A percentile compares a stretch with the other conserved stretches of the same genome.
Evolutionary conservation across 106 monocot genomes (phyloP).

Genomic region (Dendrobium nobile): DNA sequence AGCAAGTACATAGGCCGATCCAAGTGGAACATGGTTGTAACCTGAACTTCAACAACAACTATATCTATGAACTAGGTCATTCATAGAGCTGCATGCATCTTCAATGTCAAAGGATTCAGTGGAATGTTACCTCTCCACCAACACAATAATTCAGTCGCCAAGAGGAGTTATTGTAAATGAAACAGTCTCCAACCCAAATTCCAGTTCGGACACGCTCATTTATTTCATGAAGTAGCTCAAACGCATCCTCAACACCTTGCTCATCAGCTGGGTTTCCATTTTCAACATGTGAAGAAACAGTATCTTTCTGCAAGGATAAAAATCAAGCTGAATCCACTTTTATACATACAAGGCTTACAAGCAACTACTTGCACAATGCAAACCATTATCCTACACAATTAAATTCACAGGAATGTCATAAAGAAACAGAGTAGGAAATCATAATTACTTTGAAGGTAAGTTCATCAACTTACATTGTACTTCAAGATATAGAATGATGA

Average conservation of each 20-base stretch:
- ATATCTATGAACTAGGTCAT: not conserved
- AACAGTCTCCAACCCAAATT: constrained; percentile 98
- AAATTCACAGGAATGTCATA: not conserved
- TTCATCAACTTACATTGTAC: constrained; percentile 40
- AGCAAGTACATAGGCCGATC: constrained; percentile 93
- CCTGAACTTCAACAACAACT: constrained; percentile 19
- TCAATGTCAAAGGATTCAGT: not conserved
- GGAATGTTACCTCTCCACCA: constrained; percentile 80
- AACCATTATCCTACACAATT: not conserved
- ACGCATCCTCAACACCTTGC: constrained; percentile 90
- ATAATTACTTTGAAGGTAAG: not conserved
- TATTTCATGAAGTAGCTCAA: constrained; percentile 83
- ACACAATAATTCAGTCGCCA: constrained; percentile 94
- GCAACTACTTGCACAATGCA: not conserved
- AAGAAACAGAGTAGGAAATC: not conserved
- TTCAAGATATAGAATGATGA: constrained; percentile 90
- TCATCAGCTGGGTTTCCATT: constrained; percentile 66
- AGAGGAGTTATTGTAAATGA: constrained; percentile 92
- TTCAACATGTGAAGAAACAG: constrained; percentile 70
- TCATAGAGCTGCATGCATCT: not conserved
- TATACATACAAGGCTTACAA: not conserved
- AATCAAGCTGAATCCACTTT: not conserved
- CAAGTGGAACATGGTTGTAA: constrained; percentile 98
- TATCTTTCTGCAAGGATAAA: constrained; percentile 44
- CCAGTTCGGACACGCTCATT: constrained; percentile 90